A percentile compares a stretch with the other conserved stretches of the same genome.
These are phyloP conservation scores for Fusarium tuaranense DNA, from an alignment of 2,329 filamentous ascomycete genomes.

Conservation along the genomic window DNA sequence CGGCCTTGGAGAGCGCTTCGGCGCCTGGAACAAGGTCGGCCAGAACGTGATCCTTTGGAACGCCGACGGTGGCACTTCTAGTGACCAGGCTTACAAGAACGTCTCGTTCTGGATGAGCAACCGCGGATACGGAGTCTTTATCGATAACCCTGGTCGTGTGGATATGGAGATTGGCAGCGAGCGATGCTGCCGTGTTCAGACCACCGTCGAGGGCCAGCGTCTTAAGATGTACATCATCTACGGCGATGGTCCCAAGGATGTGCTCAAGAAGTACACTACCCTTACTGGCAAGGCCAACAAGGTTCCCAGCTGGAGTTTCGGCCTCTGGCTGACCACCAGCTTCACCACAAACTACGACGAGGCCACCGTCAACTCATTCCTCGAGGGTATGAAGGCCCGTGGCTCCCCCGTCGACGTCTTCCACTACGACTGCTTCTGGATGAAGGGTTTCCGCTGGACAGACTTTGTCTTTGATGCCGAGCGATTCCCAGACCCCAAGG, in stretches of 20 bases:
- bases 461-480: conserved; percentile 78
- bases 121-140: conserved; percentile 81
- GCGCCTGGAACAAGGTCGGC: conserved; percentile 80
- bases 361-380: conserved; percentile 73
- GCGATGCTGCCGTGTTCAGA: conserved; percentile 77
- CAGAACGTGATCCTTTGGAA: conserved; percentile 76
- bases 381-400: conserved; percentile 75
- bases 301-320: conserved; percentile 80
- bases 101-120: conserved; percentile 77
- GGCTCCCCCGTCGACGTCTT: conserved; percentile 77
- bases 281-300: conserved; percentile 74
- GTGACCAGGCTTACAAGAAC: conserved; percentile 80
- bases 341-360: conserved; percentile 82
- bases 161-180: conserved; percentile 82
- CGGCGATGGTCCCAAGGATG: conserved; percentile 77
- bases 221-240: conserved; percentile 82
- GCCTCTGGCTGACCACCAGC: conserved; percentile 81
- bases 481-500: conserved; percentile 75
- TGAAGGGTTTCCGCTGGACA: conserved; percentile 80
- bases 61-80: conserved; percentile 73
- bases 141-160: conserved; percentile 76
- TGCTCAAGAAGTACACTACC: conserved; percentile 74
- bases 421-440: conserved; percentile 84
- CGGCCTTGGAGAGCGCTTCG: conserved; percentile 81
- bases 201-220: conserved; percentile 75